Percentiles rank a stretch among this genome's conserved stretches.
These are phyloP conservation scores for Aspergillus nidulans DNA, from an alignment of 495 filamentous ascomycete genomes.

Conservation along the genomic window DNA sequence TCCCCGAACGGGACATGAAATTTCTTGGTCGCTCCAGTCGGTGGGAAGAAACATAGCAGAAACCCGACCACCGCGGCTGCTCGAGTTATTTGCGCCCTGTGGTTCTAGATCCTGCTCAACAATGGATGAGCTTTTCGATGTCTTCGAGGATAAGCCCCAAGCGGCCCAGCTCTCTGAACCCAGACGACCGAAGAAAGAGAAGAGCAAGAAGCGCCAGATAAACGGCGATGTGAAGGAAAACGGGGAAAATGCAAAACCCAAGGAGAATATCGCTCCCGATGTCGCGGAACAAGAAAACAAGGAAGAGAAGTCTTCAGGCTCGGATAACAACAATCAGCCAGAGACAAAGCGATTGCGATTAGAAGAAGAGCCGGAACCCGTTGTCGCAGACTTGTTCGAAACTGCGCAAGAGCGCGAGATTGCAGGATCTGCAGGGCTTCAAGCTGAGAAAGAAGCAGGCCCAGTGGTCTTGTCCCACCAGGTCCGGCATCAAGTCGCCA, in stretches of 20 bases:
- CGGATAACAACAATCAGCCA: constrained; percentile 41
- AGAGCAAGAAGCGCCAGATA: constrained; percentile 75
- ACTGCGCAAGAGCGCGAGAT: constrained; percentile 93
- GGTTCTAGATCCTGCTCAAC: constrained; percentile 17
- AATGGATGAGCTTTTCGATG: constrained; percentile 83
- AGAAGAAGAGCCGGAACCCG: constrained; percentile 68
- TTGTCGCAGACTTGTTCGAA: constrained; percentile 90
- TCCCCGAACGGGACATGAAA: constrained; percentile 27
- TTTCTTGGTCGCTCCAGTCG: constrained; percentile 23
- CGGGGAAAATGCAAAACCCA: constrained; percentile 40
- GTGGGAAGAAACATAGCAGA: constrained; percentile 19
- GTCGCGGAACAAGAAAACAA: constrained; percentile 17
- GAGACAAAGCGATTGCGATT: constrained; percentile 71
- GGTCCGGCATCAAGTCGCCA: constrained; percentile 94
- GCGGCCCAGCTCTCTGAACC: constrained; percentile 27
- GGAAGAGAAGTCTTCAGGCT: constrained; percentile 18
- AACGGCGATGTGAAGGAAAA: constrained; percentile 66
- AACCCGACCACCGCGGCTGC: constrained; percentile 14
- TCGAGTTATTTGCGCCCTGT: constrained; percentile 5
- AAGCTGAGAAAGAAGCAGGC: constrained; percentile 55
- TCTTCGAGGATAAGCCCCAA: constrained; percentile 68
- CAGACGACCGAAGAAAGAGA: constrained; percentile 52
- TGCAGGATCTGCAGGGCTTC: constrained; percentile 75
- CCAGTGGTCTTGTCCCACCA: constrained; percentile 88
- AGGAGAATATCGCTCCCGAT: constrained; percentile 43